Conservation (phyloP, 2,329 filamentous ascomycete species). For the Cercospora berteroae region DNA sequence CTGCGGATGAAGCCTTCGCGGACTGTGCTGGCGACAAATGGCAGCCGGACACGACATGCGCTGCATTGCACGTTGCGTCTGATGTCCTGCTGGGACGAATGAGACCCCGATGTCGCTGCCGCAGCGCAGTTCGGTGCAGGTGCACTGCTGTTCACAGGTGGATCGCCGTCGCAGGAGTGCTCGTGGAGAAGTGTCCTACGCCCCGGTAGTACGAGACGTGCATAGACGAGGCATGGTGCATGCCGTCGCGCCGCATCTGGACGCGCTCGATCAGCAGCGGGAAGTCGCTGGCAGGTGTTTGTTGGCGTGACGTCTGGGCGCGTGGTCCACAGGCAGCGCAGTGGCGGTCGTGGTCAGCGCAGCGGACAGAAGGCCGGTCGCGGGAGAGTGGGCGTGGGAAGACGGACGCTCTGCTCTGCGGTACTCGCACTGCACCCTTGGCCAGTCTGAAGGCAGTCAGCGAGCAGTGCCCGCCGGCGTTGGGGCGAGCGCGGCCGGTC, state of each 20-base stretch:
- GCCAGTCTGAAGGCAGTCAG: conserved; percentile 3
- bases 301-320: neutral
- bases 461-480: conserved; percentile 1
- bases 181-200: neutral
- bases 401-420: neutral
- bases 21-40: conserved; percentile 19
- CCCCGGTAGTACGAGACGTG: conserved; percentile 9
- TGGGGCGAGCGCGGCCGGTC: conserved; percentile 9
- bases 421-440: neutral
- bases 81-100: neutral
- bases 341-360: neutral
- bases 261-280: neutral
- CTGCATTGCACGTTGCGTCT: conserved; percentile 8
- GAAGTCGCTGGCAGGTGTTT: neutral
- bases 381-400: neutral
- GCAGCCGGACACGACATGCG: conserved; percentile 18
- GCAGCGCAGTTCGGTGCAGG: neutral
- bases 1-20: conserved; percentile 3
- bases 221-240: conserved; percentile 2
- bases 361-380: neutral
- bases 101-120: neutral
- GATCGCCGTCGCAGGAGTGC: neutral
- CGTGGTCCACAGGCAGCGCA: neutral
- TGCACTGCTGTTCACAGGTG: neutral
- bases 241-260: neutral